Evolutionary conservation across 2,329 filamentous ascomycete species (phyloP), one percentile per base, ranked within the genome.

Genomic region (Fusarium avenaceum): DNA sequence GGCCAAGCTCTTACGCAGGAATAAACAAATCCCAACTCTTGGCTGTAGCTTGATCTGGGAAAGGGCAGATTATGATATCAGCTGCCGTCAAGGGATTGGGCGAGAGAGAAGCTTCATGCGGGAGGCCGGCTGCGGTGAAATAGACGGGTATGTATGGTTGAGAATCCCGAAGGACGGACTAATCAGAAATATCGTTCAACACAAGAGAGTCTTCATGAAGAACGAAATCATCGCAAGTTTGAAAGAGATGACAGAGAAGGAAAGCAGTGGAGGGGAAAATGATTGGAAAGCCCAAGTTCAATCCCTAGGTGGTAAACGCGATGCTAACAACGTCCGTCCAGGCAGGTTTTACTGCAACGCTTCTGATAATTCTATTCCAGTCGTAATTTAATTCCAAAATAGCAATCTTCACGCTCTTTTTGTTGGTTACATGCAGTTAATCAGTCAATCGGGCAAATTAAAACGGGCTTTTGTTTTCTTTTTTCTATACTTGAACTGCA

Each of bases 121-220:
- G 67, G 66, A 70, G 66, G 66, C 66, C 66, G 52, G 13, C 57
- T 44, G 32, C 48, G 30, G 38, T 47, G 28, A 20, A 33, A 28
- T 35, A 35, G 17, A 4, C 4, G 7, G 28, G 17, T 39, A 43
- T 35, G 19, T 17, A 47, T 11, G 26, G 32, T 39, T 55, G 17
- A 17, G 32, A 39, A 22, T 15, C 13, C 30, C 4, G 14, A 33
- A 15, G 14, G 30, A 14, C 28, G 4, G 13, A 30, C n/a, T 35
- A 35, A 35, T n/a, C 15, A 10, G 32, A n/a, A 26, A 30, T 6
- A 30, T 13, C 28, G 28, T 10, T 30, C 28, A 30, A 30, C 10
- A 3, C 1, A 30, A 13, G 3, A 30, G 10, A 13, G 10, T 30
- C 10, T 11, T 30, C 9, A 30, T 13, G 9, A 30, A 30, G 28